phyloP scores from a whole-genome alignment of 179 eudicot genomes.

The Pouteria campechiana region DNA sequence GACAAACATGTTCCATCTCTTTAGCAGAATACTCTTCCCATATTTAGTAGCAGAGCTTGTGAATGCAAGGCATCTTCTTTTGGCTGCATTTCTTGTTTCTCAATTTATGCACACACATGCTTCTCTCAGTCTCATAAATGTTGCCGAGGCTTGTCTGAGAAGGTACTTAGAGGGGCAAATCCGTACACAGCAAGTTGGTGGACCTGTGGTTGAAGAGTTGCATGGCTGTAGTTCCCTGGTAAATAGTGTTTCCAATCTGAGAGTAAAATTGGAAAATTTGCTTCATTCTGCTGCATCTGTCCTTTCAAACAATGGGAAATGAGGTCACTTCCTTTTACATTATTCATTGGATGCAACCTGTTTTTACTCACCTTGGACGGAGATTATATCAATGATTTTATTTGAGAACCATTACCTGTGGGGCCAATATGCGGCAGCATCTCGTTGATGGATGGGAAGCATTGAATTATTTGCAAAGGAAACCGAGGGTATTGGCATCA shows the following conservation, averaged over 20 bases:
- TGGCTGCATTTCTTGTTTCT: slow-evolving; percentile 79
- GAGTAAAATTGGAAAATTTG: slow-evolving; percentile 21
- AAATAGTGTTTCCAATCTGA: slow-evolving; percentile 34
- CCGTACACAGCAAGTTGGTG: slow-evolving; percentile 21
- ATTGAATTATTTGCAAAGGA: too few relatives aligned
- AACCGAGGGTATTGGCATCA: too few relatives aligned
- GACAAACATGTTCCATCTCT: slow-evolving; percentile 21
- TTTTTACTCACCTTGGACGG: too few relatives aligned
- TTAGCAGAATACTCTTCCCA: slow-evolving; percentile 52
- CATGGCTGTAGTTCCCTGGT: slow-evolving; percentile 23
- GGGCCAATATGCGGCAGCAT: too few relatives aligned
- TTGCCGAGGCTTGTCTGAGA: slow-evolving; percentile 64
- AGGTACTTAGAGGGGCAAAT: slow-evolving; percentile 50
- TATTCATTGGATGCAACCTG: too few relatives aligned
- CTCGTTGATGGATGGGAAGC: too few relatives aligned
- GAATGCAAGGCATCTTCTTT: slow-evolving; percentile 63
- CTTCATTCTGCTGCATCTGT: slow-evolving; percentile 45
- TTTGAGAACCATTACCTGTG: too few relatives aligned
- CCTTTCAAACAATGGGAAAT: slow-evolving; percentile 27
- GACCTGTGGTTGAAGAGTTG: slow-evolving; percentile 8
- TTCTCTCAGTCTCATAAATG: slow-evolving; percentile 66
- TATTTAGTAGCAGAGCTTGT: slow-evolving; percentile 75
- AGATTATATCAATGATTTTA: too few relatives aligned
- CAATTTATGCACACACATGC: slow-evolving; percentile 83
- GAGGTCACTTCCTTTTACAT: too few relatives aligned